These are phyloP conservation scores for Wickerhamiella pararugosa DNA, from an alignment of 1,139 yeast species.

Conservation along the genomic window DNA sequence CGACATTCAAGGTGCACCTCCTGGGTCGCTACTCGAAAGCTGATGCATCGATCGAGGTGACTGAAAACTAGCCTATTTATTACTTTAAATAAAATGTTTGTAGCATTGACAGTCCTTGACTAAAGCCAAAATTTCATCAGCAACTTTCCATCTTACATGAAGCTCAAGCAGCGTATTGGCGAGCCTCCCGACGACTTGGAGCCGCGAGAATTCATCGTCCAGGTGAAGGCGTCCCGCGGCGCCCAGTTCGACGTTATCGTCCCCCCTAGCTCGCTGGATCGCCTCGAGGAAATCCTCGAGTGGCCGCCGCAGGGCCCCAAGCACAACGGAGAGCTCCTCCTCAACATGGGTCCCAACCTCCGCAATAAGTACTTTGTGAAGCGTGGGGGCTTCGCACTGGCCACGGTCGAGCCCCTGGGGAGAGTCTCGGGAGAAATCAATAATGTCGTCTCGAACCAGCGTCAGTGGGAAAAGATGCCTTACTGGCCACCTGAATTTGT, in stretches of 20 bases:
- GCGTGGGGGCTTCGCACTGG: conserved; percentile 26
- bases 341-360: conserved; percentile 25
- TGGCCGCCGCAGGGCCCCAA: conserved; percentile 1
- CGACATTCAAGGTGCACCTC: conserved; percentile 72
- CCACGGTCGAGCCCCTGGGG: conserved; percentile 16
- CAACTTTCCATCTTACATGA: not conserved
- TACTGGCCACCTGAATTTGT: conserved; percentile 26
- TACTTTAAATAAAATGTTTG: not conserved
- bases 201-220: conserved; percentile 21
- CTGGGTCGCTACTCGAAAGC: conserved; percentile 47
- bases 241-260: conserved; percentile 23
- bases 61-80: not conserved
- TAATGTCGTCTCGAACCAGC: conserved; percentile 23
- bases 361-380: conserved; percentile 26
- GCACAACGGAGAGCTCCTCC: conserved; percentile 15
- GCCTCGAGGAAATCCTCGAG: conserved; percentile 10
- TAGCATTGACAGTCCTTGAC: too few relatives aligned
- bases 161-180: conserved; percentile 15
- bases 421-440: conserved; percentile 25
- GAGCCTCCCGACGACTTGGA: conserved; percentile 21
- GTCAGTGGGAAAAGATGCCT: conserved; percentile 24
- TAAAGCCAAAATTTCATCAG: not conserved
- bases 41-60: conserved; percentile 13
- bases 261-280: conserved; percentile 16
- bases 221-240: conserved; percentile 23